Evolutionary conservation across 2,329 filamentous ascomycete species (phyloP).

Genomic region (Sarocladium kiliense): DNA sequence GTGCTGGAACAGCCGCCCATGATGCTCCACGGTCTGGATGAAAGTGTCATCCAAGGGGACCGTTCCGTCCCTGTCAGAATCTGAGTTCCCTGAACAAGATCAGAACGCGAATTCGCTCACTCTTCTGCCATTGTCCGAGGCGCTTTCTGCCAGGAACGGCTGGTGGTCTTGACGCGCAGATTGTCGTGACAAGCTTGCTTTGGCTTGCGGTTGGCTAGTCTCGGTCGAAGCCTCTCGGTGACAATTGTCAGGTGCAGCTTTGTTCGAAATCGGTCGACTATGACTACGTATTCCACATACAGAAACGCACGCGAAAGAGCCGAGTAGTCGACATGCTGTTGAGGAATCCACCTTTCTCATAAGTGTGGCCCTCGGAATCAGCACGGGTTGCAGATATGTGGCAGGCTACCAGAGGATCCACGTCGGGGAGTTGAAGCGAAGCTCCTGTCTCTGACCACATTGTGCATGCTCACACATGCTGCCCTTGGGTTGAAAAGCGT

Average conservation of each 20-base stretch:
- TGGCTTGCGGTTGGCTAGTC: too few species aligned
- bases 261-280: not conserved
- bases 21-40: constrained; percentile 52
- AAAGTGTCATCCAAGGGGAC: constrained; percentile 52
- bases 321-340: not conserved
- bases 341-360: not conserved
- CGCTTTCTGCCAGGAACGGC: not conserved
- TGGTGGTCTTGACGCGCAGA: too few species aligned
- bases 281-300: not conserved
- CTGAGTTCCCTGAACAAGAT: not conserved
- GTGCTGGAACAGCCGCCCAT: constrained; percentile 62
- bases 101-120: not conserved
- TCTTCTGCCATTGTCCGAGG: not conserved
- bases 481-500: not conserved
- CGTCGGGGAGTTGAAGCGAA: constrained; percentile 6
- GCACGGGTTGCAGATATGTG: constrained; percentile 2
- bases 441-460: not conserved
- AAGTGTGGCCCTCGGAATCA: constrained; percentile 7
- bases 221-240: too few species aligned
- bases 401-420: not conserved
- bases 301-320: not conserved
- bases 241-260: not conserved
- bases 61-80: constrained; percentile 37
- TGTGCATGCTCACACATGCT: not conserved
- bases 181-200: too few species aligned